Conservation (phyloP, 1,139 yeast species). For the Hansenula lynferdii region DNA sequence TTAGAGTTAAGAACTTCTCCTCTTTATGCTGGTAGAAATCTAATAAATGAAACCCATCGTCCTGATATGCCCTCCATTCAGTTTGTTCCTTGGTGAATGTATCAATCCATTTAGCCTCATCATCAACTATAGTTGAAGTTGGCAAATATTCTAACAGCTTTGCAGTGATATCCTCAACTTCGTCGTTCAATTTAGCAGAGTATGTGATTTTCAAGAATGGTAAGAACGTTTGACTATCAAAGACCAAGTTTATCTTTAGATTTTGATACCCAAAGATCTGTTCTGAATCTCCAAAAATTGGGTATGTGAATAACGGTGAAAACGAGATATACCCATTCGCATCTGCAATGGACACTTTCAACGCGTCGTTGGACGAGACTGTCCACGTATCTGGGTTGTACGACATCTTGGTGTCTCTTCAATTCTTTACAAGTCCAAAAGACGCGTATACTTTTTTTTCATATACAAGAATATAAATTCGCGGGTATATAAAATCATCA, state of each 20-base stretch:
- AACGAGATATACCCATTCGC: slow-evolving; percentile 53
- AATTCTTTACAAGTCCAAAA: too few relatives aligned
- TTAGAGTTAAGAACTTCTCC: slow-evolving; percentile 32
- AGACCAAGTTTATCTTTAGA: slow-evolving; percentile 47
- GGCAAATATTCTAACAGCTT: slow-evolving; percentile 59
- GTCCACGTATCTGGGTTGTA: slow-evolving; percentile 63
- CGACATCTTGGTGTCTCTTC: slow-evolving; percentile 11
- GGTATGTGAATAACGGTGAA: slow-evolving; percentile 81
- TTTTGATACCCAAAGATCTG: slow-evolving; percentile 81
- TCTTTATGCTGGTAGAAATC: slow-evolving; percentile 32
- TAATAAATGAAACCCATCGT: slow-evolving; percentile 48
- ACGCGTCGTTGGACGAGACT: slow-evolving; percentile 57
- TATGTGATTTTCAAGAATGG: slow-evolving; percentile 57
- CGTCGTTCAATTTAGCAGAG: slow-evolving; percentile 43
- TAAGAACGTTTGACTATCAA: slow-evolving; percentile 48
- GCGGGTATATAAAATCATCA: neutral
- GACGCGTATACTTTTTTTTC: neutral
- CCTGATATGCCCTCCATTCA: slow-evolving; percentile 19
- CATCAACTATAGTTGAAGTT: slow-evolving; percentile 49
- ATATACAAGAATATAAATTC: neutral
- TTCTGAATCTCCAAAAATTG: slow-evolving; percentile 90
- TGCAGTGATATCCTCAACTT: slow-evolving; percentile 41
- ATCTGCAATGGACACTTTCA: slow-evolving; percentile 52
- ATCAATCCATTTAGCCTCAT: slow-evolving; percentile 65
- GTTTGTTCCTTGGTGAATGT: slow-evolving; percentile 43